Percentiles rank a stretch among this genome's conserved stretches.
Conservation (phyloP, 1,139 yeast genomes). For the Magnusiomyces sp. region DNA sequence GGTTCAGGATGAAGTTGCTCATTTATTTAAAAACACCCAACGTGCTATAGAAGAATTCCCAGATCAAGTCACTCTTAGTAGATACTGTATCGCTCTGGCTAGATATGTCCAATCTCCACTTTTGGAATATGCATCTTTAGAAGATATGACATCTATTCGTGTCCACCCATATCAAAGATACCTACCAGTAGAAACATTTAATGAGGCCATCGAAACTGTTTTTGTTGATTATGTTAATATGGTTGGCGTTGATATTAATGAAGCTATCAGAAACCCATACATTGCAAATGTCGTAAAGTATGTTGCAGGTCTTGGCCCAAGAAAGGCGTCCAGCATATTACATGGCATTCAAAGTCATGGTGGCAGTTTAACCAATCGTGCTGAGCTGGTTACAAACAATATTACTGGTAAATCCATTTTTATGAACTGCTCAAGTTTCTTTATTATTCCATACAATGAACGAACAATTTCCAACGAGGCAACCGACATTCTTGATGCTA, state of each 20-base stretch:
- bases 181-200: conserved; percentile 54
- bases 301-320: conserved; percentile 88
- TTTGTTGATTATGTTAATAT: conserved; percentile 85
- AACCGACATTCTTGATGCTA: conserved; percentile 80
- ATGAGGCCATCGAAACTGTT: conserved; percentile 65
- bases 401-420: conserved; percentile 74
- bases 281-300: conserved; percentile 64
- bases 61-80: conserved; percentile 76
- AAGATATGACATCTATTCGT: conserved; percentile 61
- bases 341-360: conserved; percentile 75
- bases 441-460: conserved; percentile 64
- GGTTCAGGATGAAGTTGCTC: conserved; percentile 91
- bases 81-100: conserved; percentile 83
- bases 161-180: conserved; percentile 72
- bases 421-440: conserved; percentile 85
- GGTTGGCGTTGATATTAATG: conserved; percentile 91
- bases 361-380: conserved; percentile 57
- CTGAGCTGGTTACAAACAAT: conserved; percentile 72
- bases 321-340: conserved; percentile 82
- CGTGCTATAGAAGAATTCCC: conserved; percentile 74
- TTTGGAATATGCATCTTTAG: conserved; percentile 75
- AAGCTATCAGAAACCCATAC: conserved; percentile 70
- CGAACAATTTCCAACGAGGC: conserved; percentile 44
- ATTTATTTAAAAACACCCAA: conserved; percentile 73
- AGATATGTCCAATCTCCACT: conserved; percentile 87